Evolutionary conservation across 495 filamentous ascomycete genomes (phyloP).

Genomic region (Talaromyces adpressus): DNA sequence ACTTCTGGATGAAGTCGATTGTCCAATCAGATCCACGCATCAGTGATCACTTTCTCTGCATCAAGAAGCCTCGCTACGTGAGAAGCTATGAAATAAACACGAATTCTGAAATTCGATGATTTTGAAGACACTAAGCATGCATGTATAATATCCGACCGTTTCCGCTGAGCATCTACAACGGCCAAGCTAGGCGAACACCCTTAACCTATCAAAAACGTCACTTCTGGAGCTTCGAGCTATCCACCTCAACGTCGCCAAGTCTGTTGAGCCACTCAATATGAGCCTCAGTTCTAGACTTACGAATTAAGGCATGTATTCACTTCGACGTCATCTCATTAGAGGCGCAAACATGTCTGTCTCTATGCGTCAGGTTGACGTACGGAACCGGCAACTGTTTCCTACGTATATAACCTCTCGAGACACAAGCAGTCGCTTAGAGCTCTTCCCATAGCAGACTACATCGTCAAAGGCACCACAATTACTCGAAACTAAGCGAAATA

Average conservation of each 20-base stretch:
- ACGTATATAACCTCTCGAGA: not conserved
- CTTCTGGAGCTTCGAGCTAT: not conserved
- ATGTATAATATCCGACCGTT: not conserved
- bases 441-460: not conserved
- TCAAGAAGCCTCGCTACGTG: not conserved
- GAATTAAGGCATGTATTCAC: not conserved
- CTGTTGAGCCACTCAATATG: not conserved
- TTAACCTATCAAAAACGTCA: not conserved
- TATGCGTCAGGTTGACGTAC: constrained; percentile 7
- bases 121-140: not conserved
- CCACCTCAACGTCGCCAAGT: not conserved
- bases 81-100: not conserved
- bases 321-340: not conserved
- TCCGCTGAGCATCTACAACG: not conserved
- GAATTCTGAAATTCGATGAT: not conserved
- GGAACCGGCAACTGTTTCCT: not conserved
- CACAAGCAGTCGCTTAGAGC: no score
- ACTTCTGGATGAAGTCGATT: not conserved
- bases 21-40: not conserved
- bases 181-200: not conserved
- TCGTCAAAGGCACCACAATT: not conserved
- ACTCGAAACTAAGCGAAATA: not conserved
- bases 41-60: not conserved
- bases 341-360: not conserved
- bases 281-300: not conserved